phyloP scores from a whole-genome alignment of 352 stramenopile species.

The Globisporangium emineosum region DNA sequence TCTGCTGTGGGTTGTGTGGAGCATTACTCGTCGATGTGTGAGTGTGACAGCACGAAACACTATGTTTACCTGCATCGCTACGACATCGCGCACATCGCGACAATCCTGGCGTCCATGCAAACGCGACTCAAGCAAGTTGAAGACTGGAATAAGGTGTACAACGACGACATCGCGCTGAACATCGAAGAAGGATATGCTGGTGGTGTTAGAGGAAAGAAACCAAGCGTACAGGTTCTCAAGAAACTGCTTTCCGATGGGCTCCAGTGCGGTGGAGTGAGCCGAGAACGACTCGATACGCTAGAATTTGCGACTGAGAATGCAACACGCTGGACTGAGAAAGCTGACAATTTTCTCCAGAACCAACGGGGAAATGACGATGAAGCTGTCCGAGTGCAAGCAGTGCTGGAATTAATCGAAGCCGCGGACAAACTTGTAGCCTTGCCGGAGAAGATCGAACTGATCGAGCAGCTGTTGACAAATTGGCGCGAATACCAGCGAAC shows the following conservation, averaged over 20 bases:
- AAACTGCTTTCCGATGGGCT: conserved; percentile 25
- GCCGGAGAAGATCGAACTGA: conserved; percentile 18
- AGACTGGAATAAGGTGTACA: conserved; percentile 40
- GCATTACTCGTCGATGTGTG: conserved; percentile 78
- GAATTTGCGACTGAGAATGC: conserved; percentile 24
- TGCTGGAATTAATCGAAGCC: conserved; percentile 23
- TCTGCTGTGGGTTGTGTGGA: conserved; percentile 69
- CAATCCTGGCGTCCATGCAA: conserved; percentile 31
- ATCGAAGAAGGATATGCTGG: neutral
- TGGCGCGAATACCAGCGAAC: conserved; percentile 26
- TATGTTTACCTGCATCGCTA: conserved; percentile 68
- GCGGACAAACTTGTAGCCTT: conserved; percentile 24
- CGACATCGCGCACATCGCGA: conserved; percentile 34
- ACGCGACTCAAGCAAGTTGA: conserved; percentile 32
- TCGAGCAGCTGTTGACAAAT: conserved; percentile 26
- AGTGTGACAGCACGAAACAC: conserved; percentile 47
- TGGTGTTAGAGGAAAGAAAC: conserved; percentile 11
- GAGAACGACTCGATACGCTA: conserved; percentile 28
- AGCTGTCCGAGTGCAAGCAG: conserved; percentile 10
- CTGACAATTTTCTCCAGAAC: conserved; percentile 22
- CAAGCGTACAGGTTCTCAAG: conserved; percentile 25
- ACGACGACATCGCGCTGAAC: conserved; percentile 19
- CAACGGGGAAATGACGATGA: conserved; percentile 3
- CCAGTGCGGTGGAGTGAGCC: conserved; percentile 25
- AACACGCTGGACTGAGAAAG: conserved; percentile 25